Evolutionary conservation across 306 rosid genomes (phyloP).

Genomic region (cucumber (Cucumis sativus)): DNA sequence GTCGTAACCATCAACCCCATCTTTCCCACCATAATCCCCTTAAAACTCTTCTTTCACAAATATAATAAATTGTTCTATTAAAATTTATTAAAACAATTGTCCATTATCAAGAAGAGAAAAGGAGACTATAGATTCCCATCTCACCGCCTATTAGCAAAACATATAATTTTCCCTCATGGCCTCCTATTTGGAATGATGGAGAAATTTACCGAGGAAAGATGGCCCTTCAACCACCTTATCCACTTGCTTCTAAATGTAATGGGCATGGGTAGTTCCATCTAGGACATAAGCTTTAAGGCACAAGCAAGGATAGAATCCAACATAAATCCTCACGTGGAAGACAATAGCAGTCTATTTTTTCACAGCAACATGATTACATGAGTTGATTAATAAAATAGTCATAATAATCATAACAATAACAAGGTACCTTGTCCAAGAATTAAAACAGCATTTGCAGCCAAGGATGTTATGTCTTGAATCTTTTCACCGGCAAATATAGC

Average conservation of each 20-base stretch:
- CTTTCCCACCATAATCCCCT: too few species aligned
- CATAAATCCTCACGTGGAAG: neutral
- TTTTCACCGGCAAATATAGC: conserved; percentile 62
- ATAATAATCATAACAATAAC: neutral
- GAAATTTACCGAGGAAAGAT: too few species aligned
- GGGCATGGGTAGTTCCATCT: neutral
- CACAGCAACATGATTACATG: neutral
- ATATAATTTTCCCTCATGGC: too few species aligned
- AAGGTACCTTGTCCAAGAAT: conserved; percentile 84
- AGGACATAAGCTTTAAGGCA: neutral
- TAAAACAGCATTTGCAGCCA: conserved; percentile 55
- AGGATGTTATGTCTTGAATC: conserved; percentile 63
- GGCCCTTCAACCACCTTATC: too few species aligned
- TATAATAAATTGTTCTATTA: too few species aligned
- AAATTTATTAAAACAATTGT: too few species aligned
- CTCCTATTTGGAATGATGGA: too few species aligned
- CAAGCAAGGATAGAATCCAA: neutral
- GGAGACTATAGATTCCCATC: too few species aligned
- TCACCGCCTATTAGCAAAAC: too few species aligned
- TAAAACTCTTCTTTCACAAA: too few species aligned
- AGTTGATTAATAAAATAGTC: neutral
- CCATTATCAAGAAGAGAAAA: too few species aligned
- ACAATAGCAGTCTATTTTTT: neutral
- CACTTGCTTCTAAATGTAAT: neutral
- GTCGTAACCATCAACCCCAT: too few species aligned